Base-by-base conservation (phyloP, 2,329 filamentous ascomycete genomes). In the Stagonosporopsis vannaccii region DNA sequence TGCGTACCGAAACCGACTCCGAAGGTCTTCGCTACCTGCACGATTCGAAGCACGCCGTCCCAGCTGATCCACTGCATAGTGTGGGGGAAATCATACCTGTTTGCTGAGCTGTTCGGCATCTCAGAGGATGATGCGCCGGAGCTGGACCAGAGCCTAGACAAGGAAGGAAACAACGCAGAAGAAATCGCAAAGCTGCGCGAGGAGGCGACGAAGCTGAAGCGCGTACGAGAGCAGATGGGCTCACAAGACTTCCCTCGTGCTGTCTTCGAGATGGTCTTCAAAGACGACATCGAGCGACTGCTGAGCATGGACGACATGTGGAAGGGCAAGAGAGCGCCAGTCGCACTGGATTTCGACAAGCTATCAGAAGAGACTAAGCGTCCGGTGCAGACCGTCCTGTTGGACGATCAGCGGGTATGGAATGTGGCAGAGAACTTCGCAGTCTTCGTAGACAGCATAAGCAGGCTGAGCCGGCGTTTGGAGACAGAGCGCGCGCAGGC, bases 51-150 rank as follows among this genome's bases (percentile, higher is more conserved):
- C 75, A 99, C 93, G 0, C 95, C 95, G 0, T 96, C 90, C 63
- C 94, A 98, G 69, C 91, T 94, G 0, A 98, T 99, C 39, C 95
- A 99, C 78, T 98, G 95, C 79, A 99, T 99, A 59, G 94, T 99
- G 2, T 99, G 95, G 95, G 94, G 86, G 19, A 99, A 98, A 79
- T 97, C 92, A 74, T 99, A 98, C 75, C 83, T 99, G 8, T 85
- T 99, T 58, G 95, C 92, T 63, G 95, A 99, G 75, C 87, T 99
- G 7, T 99, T 97, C 67, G 95, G 95, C 17, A 86, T 87, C 3
- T 96, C 92, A 66, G 94, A 98, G 75, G 92, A 97, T 58, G 90
- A 94, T 61, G 84, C 90, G 1, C 84, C 87, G 1, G 86, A 89
- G 35, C 85, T 98, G 59, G 93, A 97, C 70, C 86, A 90, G 63